Evolutionary conservation across 1,139 yeast genomes (phyloP).

Genomic region (Protomyces arabidopsidicola): DNA sequence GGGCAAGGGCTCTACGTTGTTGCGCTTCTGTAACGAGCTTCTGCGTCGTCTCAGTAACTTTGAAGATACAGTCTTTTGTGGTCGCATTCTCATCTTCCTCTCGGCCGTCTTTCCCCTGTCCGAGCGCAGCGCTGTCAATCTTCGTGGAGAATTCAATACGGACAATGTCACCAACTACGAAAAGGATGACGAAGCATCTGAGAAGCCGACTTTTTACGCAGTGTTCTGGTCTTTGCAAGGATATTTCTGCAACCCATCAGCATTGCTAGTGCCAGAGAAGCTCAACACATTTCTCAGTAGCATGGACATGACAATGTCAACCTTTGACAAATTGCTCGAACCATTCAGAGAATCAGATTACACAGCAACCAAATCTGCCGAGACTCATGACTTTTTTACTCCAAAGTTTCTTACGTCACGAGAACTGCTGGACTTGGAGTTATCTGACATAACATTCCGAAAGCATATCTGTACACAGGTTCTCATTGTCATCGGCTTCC

Average conservation of each 20-base stretch:
- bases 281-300: constrained; percentile 8
- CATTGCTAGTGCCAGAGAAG: constrained; percentile 6
- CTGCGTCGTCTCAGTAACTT: constrained; percentile 41
- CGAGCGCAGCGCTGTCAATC: constrained; percentile 43
- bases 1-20: constrained; percentile 42
- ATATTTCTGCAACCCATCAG: constrained; percentile 31
- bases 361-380: background rate
- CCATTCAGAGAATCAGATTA: background rate
- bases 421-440: constrained; percentile 24
- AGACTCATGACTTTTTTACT: constrained; percentile 29
- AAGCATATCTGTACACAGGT: constrained; percentile 39
- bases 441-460: constrained; percentile 40
- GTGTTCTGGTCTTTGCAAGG: constrained; percentile 34
- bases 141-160: constrained; percentile 41
- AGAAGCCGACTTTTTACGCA: constrained; percentile 25
- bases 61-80: constrained; percentile 42
- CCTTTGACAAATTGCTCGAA: constrained; percentile 10
- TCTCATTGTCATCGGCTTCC: constrained; percentile 38
- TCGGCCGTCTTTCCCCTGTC: constrained; percentile 42
- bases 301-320: constrained; percentile 15
- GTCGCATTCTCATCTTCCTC: constrained; percentile 41
- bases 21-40: constrained; percentile 42
- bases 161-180: constrained; percentile 41
- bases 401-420: constrained; percentile 27
- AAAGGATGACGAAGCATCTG: constrained; percentile 26